Evolutionary conservation across 352 stramenopile species (phyloP), one percentile per base, ranked within the genome.

Genomic region (Pythium coloratum): DNA sequence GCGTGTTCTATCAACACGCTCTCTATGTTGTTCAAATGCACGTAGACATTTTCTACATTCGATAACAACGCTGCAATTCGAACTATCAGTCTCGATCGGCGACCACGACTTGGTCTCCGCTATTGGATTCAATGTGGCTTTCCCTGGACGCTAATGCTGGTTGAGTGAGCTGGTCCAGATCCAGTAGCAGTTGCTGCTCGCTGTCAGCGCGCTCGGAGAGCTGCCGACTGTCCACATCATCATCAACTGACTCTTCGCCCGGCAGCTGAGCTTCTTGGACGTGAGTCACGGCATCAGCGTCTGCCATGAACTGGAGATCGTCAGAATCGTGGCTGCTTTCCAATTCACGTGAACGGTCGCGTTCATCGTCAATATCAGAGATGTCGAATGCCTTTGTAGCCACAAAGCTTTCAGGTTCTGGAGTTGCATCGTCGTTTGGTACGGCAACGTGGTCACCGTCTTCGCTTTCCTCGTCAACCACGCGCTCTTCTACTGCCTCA

Each of bases 281-380:
- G 2, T 55, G 24, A 3, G 58, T 60, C 28, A 75, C 68, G 9
- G 42, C 63, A 8, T 55, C 47, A 13, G 68, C 63, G 10, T 75
- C 46, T 2, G 46, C 62, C 16, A 65, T 44, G 14, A 71, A 50
- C 68, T 71, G 59, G 9, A 70, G 54, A 54, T 70, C 59, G 16
- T 70, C 68, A 2, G 62, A 68, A 2, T 47, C 62, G 24, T 38
- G 62, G 28, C 54, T 67, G 44, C 10, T 62, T 1, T 54, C 36
- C 26, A 36, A 14, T 32, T 32, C 18, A 6, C 18, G 16, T 32
- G n/a, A 53, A 2, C 46, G 30, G 3, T 53, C 18, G n/a, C 20
- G 0, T 56, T 50, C 14, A 2, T 53, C 46, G 7, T 32, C 46
- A 14, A n/a, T 53, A n/a, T 53, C 46, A 53, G 46, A 53, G n/a